Conservation (phyloP, 2,329 filamentous ascomycete species). For the Chrysoporthe cubensis region DNA sequence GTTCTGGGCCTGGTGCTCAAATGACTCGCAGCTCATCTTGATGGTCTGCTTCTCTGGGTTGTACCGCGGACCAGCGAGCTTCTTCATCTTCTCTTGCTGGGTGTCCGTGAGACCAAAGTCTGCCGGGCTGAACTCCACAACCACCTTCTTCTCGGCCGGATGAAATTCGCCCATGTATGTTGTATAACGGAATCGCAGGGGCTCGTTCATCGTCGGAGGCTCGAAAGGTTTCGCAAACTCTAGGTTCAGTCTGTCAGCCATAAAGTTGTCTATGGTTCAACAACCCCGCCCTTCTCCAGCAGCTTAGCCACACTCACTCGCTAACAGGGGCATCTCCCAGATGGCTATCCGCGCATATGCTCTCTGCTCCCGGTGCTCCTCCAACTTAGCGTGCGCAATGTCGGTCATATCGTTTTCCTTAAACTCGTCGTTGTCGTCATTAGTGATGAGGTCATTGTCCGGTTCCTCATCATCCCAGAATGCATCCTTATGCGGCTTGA, state of each 20-base stretch:
- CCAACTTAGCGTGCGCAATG: constrained; percentile 83
- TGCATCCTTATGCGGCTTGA: constrained; percentile 38
- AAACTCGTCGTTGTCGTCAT: constrained; percentile 62
- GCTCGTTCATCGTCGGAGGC: constrained; percentile 67
- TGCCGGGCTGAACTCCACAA: constrained; percentile 80
- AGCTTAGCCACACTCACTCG: constrained; percentile 64
- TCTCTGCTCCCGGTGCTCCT: constrained; percentile 84
- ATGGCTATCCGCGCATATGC: constrained; percentile 85
- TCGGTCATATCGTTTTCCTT: constrained; percentile 83
- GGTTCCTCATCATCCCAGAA: constrained; percentile 57
- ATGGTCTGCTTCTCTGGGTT: constrained; percentile 81
- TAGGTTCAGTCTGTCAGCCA: constrained; percentile 51
- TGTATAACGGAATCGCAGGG: constrained; percentile 94
- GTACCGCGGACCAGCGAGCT: constrained; percentile 83
- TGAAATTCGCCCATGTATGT: constrained; percentile 94
- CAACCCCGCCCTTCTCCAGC: neutral
- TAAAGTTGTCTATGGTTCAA: neutral
- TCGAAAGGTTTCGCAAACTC: constrained; percentile 83
- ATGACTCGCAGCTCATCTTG: constrained; percentile 90
- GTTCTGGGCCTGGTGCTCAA: constrained; percentile 89
- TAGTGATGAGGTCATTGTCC: constrained; percentile 50
- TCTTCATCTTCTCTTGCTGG: constrained; percentile 81
- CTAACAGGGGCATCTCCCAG: constrained; percentile 94
- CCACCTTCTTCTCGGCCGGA: constrained; percentile 90
- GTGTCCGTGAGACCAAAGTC: constrained; percentile 71